Percentiles rank a stretch among this genome's conserved stretches.
phyloP scores from a whole-genome alignment of 345 rosid species.

The Fremontodendron californicum region DNA sequence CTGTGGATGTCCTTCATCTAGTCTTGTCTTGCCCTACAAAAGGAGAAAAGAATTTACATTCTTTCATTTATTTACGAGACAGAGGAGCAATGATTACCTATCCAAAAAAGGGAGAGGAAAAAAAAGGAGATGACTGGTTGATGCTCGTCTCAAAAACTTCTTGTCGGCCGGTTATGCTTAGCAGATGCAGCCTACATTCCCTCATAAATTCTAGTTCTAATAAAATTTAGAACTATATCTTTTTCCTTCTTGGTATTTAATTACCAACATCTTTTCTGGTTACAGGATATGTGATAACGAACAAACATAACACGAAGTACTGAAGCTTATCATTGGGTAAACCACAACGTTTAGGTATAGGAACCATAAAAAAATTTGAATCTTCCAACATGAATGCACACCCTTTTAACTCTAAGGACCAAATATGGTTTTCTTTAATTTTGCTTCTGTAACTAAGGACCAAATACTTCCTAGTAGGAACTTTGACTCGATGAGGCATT shows the following conservation, averaged over 20 bases:
- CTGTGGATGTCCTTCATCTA: slow-evolving; percentile 72
- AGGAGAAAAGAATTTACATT: slow-evolving; percentile 37
- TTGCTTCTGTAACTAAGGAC: neutral
- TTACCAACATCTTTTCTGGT: neutral
- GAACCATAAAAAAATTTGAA: neutral
- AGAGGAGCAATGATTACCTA: slow-evolving; percentile 21
- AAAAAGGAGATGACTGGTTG: neutral
- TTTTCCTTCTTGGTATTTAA: neutral
- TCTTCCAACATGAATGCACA: neutral
- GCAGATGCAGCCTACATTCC: neutral
- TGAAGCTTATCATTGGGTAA: neutral
- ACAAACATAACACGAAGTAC: neutral
- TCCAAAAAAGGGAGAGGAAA: neutral
- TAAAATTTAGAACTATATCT: neutral
- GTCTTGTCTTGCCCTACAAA: slow-evolving; percentile 86
- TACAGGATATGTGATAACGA: neutral
- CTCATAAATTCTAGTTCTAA: neutral
- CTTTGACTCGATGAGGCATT: neutral
- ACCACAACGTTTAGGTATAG: neutral
- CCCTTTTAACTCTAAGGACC: neutral
- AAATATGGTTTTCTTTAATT: neutral
- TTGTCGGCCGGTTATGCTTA: neutral
- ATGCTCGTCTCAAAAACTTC: neutral
- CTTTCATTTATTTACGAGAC: slow-evolving; percentile 32
- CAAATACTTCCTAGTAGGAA: neutral